Percentiles rank a stretch among this genome's conserved stretches.
Evolutionary conservation across 495 filamentous ascomycete species (phyloP).

Genomic region (Friedmanniomyces simplex): DNA sequence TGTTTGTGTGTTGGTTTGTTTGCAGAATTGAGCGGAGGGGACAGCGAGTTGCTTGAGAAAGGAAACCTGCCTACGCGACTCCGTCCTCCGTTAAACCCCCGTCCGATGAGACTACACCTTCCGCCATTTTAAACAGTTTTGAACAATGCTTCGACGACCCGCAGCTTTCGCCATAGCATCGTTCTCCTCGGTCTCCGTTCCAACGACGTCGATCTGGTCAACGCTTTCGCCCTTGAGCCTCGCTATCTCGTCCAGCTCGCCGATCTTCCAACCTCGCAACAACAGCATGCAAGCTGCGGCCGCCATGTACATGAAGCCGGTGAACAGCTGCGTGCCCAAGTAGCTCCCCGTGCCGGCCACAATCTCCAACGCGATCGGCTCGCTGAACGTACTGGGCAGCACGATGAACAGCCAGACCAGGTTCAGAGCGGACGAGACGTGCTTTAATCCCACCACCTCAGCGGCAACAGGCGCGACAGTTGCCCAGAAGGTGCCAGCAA

Average conservation of each 20-base stretch:
- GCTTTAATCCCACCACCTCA: slow-evolving; percentile 64
- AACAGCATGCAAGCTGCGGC: slow-evolving; percentile 46
- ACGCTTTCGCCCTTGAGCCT: slow-evolving; percentile 6
- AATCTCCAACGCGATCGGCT: slow-evolving; percentile 64
- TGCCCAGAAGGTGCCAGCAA: slow-evolving; percentile 67
- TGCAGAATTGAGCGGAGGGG: too few relatives aligned
- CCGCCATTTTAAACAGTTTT: slow-evolving; percentile 15
- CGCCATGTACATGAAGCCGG: slow-evolving; percentile 55
- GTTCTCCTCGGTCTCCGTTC: not conserved
- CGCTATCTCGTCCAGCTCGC: slow-evolving; percentile 36
- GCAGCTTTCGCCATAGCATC: slow-evolving; percentile 7
- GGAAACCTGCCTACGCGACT: too few relatives aligned
- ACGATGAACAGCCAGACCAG: slow-evolving; percentile 69
- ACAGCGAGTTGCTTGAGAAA: too few relatives aligned
- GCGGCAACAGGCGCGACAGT: slow-evolving; percentile 62
- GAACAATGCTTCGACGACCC: slow-evolving; percentile 9
- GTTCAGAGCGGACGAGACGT: slow-evolving; percentile 60
- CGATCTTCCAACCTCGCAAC: slow-evolving; percentile 51
- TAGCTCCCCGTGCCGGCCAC: slow-evolving; percentile 41
- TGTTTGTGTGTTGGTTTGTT: too few relatives aligned
- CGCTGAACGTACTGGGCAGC: slow-evolving; percentile 62
- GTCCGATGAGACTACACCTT: slow-evolving; percentile 3
- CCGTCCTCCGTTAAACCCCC: too few relatives aligned
- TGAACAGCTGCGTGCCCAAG: slow-evolving; percentile 54
- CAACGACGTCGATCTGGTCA: slow-evolving; percentile 9